A percentile compares a stretch with the other conserved stretches of the same genome.
Conservation (phyloP, 2,329 filamentous ascomycete species). For the Didymella pinodella region DNA sequence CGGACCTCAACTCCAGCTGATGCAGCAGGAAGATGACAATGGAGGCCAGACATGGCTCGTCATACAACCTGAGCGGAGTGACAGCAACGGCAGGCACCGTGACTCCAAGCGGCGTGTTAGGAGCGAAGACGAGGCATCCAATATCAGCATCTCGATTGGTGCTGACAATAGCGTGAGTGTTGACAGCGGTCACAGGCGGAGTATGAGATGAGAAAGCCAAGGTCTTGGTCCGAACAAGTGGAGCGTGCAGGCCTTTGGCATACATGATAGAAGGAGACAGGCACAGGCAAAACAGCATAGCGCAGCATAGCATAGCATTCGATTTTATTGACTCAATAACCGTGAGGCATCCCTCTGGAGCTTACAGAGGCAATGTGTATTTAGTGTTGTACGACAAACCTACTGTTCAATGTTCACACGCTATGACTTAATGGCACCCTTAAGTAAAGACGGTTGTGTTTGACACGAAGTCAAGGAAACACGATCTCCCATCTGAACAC, state of each 20-base stretch:
- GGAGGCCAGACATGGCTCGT: conserved; percentile 50
- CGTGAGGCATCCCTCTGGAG: not conserved
- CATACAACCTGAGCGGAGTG: conserved; percentile 47
- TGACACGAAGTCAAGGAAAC: not conserved
- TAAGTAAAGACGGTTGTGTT: not conserved
- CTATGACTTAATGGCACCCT: not conserved
- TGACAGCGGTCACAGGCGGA: conserved; percentile 45
- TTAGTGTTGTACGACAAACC: not conserved
- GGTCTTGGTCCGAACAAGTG: not conserved
- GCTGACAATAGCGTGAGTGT: conserved; percentile 51
- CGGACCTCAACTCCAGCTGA: conserved; percentile 45
- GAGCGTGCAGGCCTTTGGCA: not conserved
- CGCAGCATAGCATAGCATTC: conserved; percentile 17
- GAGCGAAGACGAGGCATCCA: conserved; percentile 44
- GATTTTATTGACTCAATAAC: conserved; percentile 1
- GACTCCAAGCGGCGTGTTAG: conserved; percentile 28
- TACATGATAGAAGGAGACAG: not conserved
- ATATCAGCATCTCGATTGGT: conserved; percentile 49
- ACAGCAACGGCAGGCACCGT: conserved; percentile 44
- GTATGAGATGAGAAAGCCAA: conserved; percentile 32
- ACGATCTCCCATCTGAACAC: not conserved
- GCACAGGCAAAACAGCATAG: conserved; percentile 11
- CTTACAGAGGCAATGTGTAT: no score
- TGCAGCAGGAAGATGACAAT: conserved; percentile 46
- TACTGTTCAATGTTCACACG: not conserved